Percentiles rank a stretch among this genome's conserved stretches.
phyloP scores from a whole-genome alignment of 495 filamentous ascomycete genomes.

The Hapsidospora chrysogenum region DNA sequence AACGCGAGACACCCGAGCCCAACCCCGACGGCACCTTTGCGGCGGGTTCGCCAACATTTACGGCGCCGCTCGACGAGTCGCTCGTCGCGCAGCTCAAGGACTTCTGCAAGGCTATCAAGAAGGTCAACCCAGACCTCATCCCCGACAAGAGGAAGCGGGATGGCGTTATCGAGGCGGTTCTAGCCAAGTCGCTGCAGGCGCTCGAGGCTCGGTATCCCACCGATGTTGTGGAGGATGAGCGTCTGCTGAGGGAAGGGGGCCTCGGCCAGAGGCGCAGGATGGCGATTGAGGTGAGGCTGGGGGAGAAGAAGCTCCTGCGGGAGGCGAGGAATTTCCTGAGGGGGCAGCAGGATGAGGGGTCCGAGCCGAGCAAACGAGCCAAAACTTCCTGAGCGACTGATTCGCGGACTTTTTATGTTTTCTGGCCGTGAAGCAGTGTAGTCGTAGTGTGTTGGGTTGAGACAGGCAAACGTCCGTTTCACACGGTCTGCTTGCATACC shows the following conservation, averaged over 20 bases:
- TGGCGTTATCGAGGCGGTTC: slow-evolving; percentile 18
- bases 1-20: slow-evolving; percentile 21
- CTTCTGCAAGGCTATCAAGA: slow-evolving; percentile 23
- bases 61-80: slow-evolving; percentile 16
- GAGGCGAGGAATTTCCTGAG: slow-evolving; percentile 12
- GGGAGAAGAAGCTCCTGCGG: slow-evolving; percentile 61
- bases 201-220: slow-evolving; percentile 42
- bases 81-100: slow-evolving; percentile 18
- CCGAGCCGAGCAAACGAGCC: neutral
- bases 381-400: too few species aligned
- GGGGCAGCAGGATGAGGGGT: neutral
- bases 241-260: slow-evolving; percentile 23
- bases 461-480: too few species aligned
- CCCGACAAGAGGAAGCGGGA: slow-evolving; percentile 22
- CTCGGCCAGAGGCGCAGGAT: slow-evolving; percentile 33
- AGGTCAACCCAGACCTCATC: slow-evolving; percentile 17
- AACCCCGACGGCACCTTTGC: slow-evolving; percentile 16
- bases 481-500: too few species aligned
- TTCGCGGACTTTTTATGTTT: too few species aligned
- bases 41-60: slow-evolving; percentile 11
- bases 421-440: too few species aligned
- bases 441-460: too few species aligned
- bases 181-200: slow-evolving; percentile 23
- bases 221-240: slow-evolving; percentile 42
- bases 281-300: slow-evolving; percentile 61